Evolutionary conservation across 1,139 yeast species (phyloP), one percentile per base, ranked within the genome.

Genomic region (Kurtzmaniella quercitrusa): DNA sequence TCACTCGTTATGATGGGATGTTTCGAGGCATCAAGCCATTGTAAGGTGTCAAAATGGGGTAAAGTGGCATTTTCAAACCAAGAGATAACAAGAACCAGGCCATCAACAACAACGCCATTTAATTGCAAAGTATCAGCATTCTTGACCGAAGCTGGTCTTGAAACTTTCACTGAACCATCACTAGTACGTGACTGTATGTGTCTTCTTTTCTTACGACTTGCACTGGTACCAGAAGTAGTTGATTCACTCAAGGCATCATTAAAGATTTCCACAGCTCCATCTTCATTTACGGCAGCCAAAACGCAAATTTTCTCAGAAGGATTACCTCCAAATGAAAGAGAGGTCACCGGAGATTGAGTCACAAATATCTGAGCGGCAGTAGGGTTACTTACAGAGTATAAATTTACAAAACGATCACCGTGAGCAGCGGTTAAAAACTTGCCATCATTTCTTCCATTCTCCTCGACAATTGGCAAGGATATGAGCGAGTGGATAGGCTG

Each of bases 391-490:
- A 81, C 50, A 15, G 84, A 81, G 56, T 84, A 81, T 45, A 86
- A 67, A 59, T 87, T 89, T 53, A 89, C 72, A 58, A 87, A 88
- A 53, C 96, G 75, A 60, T 90, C 97, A 48, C 81, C 82, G 33
- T 67, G 68, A 1, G 96, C 94, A 46, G 85, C 79, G 1, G 93
- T 81, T 43, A 86, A 58, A 51, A 86, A 76, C 37, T 68, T 62
- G 41, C 73, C 80, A 6, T 65, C 57, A 41, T 68, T 61, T 5
- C 40, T 41, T 15, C 16, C 18, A 14, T 31, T 16, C 10, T 14
- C 18, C 18, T 31, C 18, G 10, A 16, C 16, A 31, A 14, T 31
- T 2, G 60, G 52, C 14, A 76, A 58, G 6, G 75, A 62, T 27
- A 70, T 45, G 17, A 80, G 65, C 11, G 79, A 59, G 49, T 68